Evolutionary conservation across 2,329 filamentous ascomycete genomes (phyloP), one percentile per base, ranked within the genome.

Genomic region (Xenoacremonium recifei): DNA sequence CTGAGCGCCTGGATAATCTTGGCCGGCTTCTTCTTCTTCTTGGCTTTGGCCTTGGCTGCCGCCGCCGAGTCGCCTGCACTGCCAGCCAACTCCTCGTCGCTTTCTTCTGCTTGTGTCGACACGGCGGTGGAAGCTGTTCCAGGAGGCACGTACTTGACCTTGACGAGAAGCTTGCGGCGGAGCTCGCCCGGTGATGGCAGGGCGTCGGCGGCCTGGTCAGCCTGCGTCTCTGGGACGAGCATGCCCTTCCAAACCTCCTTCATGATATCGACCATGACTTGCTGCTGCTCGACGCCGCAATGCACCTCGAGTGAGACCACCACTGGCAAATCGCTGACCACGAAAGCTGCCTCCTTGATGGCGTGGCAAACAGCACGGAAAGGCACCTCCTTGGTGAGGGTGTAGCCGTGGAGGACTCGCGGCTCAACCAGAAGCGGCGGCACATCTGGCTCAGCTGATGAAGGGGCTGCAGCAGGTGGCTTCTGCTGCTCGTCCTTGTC

Each of bases 221-320:
- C 59, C 6, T 61, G 77, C 38, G 67, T 71, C 17, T 68, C 62
- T 2, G 84, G 75, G 2, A 95, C 71, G 7, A 97, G 71, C 44
- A 84, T 73, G 1, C 76, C 84, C n/a, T 75, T 75, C 89, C 90
- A 99, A 19, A 81, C 80, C 47, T 95, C 80, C 48, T 83, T 77
- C 82, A 99, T 96, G 57, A 97, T 95, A 47, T 87, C 77, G 5
- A 96, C 90, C 89, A 97, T 96, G 44, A 85, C 77, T 50, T 87
- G 79, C 63, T 99, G 93, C 66, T 99, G 93, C 42, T 85, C 77
- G 0, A 80, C 68, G 48, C 75, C 76, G 50, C 89, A 90, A 68
- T 97, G 93, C 0, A 97, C 89, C 65, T 99, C 93, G 21, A 99
- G 76, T 59, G 89, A 96, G 55, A 96, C 85, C 45, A 97, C 92